Conservation (phyloP, 495 filamentous ascomycete genomes). For the Xylaria intraflava region DNA sequence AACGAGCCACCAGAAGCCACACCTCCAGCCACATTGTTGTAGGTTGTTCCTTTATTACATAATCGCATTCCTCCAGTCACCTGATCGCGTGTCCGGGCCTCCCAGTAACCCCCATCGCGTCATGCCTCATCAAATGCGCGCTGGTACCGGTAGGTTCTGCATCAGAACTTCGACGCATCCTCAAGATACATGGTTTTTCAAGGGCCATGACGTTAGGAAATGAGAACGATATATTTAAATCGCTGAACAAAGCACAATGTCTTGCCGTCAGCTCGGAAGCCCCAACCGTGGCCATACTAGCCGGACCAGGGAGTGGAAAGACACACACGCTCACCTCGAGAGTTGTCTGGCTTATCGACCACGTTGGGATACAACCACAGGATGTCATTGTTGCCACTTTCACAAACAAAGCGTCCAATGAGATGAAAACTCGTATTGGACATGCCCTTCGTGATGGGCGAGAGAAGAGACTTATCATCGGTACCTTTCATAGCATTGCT, state of each 20-base stretch:
- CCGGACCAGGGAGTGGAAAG: conserved; percentile 78
- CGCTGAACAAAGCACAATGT: conserved; percentile 76
- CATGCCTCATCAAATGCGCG: neutral
- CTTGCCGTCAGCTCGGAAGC: conserved; percentile 78
- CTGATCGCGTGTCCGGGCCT: conserved; percentile 6
- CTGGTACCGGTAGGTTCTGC: neutral
- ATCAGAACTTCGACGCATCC: neutral
- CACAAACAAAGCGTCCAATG: conserved; percentile 90
- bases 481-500: conserved; percentile 94
- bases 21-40: neutral
- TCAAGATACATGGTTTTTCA: neutral
- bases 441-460: conserved; percentile 69
- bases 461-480: conserved; percentile 74
- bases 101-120: neutral
- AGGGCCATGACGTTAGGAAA: conserved; percentile 12
- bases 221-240: conserved; percentile 55
- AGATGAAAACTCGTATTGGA: conserved; percentile 88
- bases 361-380: conserved; percentile 70
- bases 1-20: neutral
- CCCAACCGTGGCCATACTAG: conserved; percentile 81
- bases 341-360: conserved; percentile 86
- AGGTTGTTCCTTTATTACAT: too few species aligned
- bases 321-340: conserved; percentile 94
- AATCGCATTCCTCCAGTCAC: conserved; percentile 4
- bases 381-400: conserved; percentile 97